Evolutionary conservation across 2,329 filamentous ascomycete genomes (phyloP).

Genomic region (Arthrinium phaeospermum): DNA sequence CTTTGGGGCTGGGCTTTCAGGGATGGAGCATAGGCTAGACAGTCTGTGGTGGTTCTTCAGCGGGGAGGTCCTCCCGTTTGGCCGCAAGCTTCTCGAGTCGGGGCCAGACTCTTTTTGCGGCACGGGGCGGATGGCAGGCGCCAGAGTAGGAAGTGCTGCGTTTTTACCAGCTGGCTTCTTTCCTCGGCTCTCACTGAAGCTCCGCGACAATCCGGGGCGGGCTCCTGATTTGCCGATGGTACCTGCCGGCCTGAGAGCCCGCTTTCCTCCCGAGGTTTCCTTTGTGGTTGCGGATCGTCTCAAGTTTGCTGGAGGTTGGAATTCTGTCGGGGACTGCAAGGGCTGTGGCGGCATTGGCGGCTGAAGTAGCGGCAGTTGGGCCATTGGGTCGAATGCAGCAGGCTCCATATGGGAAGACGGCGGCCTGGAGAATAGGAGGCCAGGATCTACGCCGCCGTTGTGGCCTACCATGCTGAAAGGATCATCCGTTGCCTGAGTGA

Average conservation of each 20-base stretch:
- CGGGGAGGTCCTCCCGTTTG: constrained; percentile 56
- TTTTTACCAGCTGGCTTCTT: constrained; percentile 49
- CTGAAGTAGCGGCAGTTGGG: constrained; percentile 32
- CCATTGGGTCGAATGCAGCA: constrained; percentile 40
- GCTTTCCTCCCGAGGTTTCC: constrained; percentile 48
- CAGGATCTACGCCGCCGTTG: constrained; percentile 62
- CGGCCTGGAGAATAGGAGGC: constrained; percentile 61
- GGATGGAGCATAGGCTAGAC: constrained; percentile 62
- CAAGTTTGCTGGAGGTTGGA: constrained; percentile 41
- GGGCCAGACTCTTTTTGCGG: constrained; percentile 40
- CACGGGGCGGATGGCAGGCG: constrained; percentile 49
- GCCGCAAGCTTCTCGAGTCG: constrained; percentile 40
- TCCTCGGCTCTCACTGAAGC: constrained; percentile 59
- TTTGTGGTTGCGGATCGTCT: constrained; percentile 53
- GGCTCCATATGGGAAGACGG: constrained; percentile 53
- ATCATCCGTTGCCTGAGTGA: constrained; percentile 53
- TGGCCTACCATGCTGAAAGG: constrained; percentile 56
- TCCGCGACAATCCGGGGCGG: constrained; percentile 58
- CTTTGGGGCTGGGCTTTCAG: constrained; percentile 54
- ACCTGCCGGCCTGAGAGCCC: constrained; percentile 48
- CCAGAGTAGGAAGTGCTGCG: constrained; percentile 51
- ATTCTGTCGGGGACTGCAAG: constrained; percentile 34
- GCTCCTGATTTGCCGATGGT: constrained; percentile 45
- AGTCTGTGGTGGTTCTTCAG: constrained; percentile 58
- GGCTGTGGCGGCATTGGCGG: constrained; percentile 33